Evolutionary conservation across 805 yeast species (phyloP), one percentile per base, ranked within the genome.

Genomic region (Candida ficus): DNA sequence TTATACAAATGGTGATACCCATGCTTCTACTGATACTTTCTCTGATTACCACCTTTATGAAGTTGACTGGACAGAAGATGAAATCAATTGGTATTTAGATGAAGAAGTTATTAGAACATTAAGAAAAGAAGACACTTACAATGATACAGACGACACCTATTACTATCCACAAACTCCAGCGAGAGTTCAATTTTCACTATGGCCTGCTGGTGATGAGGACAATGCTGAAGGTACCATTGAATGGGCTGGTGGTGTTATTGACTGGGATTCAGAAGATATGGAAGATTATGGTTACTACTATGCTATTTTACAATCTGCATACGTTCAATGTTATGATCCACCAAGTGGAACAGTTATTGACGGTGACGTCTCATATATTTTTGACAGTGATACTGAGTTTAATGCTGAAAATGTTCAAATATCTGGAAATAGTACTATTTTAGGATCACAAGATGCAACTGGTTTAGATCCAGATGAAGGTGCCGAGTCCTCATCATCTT

Each of bases 221-320:
- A 32, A 31, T 53, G 75, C 73, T 18, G 48, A 54, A 21, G 90
- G 90, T 68, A 82, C 89, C 12, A 69, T 75, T 46, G 83, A 71
- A 42, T 89, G 90, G 90, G 85, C 95, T 28, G 96, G 96, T 64
- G 97, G 97, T 65, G 68, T 48, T 22, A 78, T 90, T 46, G 70
- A 86, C 66, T 90, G 97, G 97, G 63, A 82, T 60, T 73, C 90
- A 12, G 58, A 69, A 4, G 96, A 88, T 62, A 75, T 89, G 43
- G 54, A 68, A 45, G 67, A 83, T 42, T 75, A 80, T 38, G 96
- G 97, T n/a, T 90, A 89, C 67, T 82, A 76, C 66, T 87, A 78
- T 58, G 80, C 84, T 21, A 70, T 74, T 43, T 53, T 90, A 35
- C 68, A 79, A 53, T 70, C 73, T 33, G 68, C 87, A 28, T 67